Percentiles rank a stretch among this genome's conserved stretches.
These are phyloP conservation scores for Puccinia triticina DNA, from an alignment of 1,284 basidiomycete species.

Conservation along the genomic window DNA sequence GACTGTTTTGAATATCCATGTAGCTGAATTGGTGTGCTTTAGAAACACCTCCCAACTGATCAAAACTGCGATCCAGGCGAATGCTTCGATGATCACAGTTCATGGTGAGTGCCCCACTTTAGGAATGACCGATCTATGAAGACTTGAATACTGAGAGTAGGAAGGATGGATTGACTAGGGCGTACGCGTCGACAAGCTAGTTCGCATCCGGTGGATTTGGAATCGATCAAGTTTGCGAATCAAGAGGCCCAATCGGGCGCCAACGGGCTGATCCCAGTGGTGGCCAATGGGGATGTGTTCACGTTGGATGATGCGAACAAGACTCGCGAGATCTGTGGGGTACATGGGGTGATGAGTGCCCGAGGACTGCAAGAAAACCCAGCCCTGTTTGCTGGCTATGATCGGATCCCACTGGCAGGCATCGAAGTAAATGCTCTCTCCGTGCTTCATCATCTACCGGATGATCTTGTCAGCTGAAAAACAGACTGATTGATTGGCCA, in stretches of 20 bases:
- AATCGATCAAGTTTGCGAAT: constrained; percentile 65
- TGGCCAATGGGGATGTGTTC: constrained; percentile 69
- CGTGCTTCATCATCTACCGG: background rate
- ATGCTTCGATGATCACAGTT: constrained; percentile 65
- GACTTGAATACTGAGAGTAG: background rate
- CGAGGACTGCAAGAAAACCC: constrained; percentile 68
- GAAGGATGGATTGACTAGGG: background rate
- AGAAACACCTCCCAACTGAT: constrained; percentile 65
- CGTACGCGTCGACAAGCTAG: constrained; percentile 66
- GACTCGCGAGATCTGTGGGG: constrained; percentile 64
- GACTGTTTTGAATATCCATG: no score
- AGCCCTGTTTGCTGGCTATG: constrained; percentile 66
- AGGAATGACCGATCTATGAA: background rate
- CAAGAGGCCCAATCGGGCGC: constrained; percentile 61
- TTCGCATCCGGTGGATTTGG: constrained; percentile 65
- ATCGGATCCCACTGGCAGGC: constrained; percentile 64
- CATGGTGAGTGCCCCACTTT: constrained; percentile 62
- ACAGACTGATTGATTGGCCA: background rate
- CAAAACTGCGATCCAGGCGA: constrained; percentile 63
- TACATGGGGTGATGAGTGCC: constrained; percentile 67
- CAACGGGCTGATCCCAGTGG: constrained; percentile 64
- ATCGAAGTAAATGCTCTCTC: constrained; percentile 60
- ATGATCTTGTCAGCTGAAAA: background rate
- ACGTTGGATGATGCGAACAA: constrained; percentile 62
- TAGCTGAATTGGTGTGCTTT: background rate